Percentiles rank a stretch among this genome's conserved stretches.
Evolutionary conservation across 495 filamentous ascomycete genomes (phyloP).

Genomic region (Terfezia claveryi): DNA sequence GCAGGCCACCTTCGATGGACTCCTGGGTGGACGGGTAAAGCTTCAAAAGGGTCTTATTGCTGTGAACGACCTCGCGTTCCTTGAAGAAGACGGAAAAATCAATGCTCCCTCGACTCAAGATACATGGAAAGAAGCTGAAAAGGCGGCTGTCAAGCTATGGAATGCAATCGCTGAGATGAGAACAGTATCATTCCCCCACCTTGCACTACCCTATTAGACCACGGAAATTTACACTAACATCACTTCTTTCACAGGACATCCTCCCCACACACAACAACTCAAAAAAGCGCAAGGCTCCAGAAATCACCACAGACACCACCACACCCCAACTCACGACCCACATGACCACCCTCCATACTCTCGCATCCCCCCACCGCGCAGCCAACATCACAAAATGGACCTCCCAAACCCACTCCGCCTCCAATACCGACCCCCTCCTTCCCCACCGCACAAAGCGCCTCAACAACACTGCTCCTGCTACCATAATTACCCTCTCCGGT

Average conservation of each 20-base stretch:
- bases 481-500: no score
- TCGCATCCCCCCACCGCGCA: conserved; percentile 28
- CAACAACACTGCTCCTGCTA: conserved; percentile 22
- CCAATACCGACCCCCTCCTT: conserved; percentile 20
- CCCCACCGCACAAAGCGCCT: conserved; percentile 29
- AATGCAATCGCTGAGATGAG: conserved; percentile 20
- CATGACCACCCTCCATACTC: conserved; percentile 43
- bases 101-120: background rate
- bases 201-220: no score
- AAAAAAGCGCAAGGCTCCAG: conserved; percentile 37
- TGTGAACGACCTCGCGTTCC: conserved; percentile 42
- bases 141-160: conserved; percentile 72
- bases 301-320: conserved; percentile 28
- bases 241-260: conserved; percentile 21
- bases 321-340: conserved; percentile 46
- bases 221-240: conserved; percentile 39
- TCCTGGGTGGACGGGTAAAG: conserved; percentile 71
- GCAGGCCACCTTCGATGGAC: conserved; percentile 54
- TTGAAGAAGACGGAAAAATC: background rate
- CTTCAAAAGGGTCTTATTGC: conserved; percentile 74
- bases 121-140: conserved; percentile 53
- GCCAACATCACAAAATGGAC: conserved; percentile 49
- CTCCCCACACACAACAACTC: conserved; percentile 17
- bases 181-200: no score
- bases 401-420: conserved; percentile 25